Conservation (phyloP, 1,284 basidiomycete genomes). For the Ganoderma lucidum region DNA sequence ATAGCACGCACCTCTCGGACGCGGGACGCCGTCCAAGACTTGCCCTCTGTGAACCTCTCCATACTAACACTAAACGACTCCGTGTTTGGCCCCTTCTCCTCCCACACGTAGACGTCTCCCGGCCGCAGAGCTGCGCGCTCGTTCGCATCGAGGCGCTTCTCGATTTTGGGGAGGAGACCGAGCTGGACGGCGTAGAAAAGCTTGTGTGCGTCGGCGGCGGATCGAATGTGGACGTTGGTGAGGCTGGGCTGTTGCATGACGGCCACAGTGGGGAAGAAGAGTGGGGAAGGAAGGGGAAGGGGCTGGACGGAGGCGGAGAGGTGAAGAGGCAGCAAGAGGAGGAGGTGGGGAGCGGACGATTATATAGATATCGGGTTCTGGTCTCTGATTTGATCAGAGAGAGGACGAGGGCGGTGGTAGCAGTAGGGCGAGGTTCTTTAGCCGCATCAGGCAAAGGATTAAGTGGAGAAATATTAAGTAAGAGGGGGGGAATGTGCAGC, state of each 20-base stretch:
- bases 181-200: constrained; percentile 53
- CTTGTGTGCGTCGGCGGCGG: constrained; percentile 50
- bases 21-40: constrained; percentile 49
- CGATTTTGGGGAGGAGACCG: constrained; percentile 50
- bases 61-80: constrained; percentile 50
- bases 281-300: constrained; percentile 20
- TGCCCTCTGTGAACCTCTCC: constrained; percentile 52
- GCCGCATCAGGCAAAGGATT: constrained; percentile 31
- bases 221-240: constrained; percentile 49
- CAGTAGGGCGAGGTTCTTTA: constrained; percentile 27
- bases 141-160: constrained; percentile 50
- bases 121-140: constrained; percentile 49
- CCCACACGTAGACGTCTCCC: constrained; percentile 55
- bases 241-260: constrained; percentile 49
- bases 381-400: constrained; percentile 30
- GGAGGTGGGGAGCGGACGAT: constrained; percentile 30
- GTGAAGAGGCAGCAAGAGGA: constrained; percentile 34
- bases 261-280: constrained; percentile 12
- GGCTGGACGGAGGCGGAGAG: constrained; percentile 30
- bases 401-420: constrained; percentile 24
- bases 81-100: constrained; percentile 48
- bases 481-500: constrained; percentile 3
- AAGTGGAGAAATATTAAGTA: constrained; percentile 25
- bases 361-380: constrained; percentile 38
- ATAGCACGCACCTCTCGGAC: constrained; percentile 44